Percentiles rank a stretch among this genome's conserved stretches.
Evolutionary conservation across 2,329 filamentous ascomycete genomes (phyloP).

Genomic region (Furcasterigmium sp.): DNA sequence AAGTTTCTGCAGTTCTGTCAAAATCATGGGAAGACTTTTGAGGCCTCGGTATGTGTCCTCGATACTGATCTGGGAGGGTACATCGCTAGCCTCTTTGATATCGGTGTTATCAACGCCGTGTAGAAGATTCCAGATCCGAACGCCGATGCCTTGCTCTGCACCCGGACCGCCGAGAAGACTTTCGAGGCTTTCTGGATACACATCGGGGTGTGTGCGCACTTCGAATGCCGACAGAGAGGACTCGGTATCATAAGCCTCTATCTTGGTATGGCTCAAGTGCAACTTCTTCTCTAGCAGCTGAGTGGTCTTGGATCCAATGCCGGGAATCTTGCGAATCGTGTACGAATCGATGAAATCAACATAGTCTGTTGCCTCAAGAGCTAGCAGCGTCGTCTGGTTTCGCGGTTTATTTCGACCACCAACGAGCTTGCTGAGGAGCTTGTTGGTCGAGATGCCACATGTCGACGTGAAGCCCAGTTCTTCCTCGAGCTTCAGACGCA

Average conservation of each 20-base stretch:
- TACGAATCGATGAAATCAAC: slow-evolving; percentile 68
- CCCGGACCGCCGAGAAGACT: slow-evolving; percentile 66
- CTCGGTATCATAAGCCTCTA: slow-evolving; percentile 7
- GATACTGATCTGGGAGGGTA: slow-evolving; percentile 88
- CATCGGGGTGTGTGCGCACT: slow-evolving; percentile 55
- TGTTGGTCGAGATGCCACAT: slow-evolving; percentile 82
- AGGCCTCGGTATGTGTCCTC: slow-evolving; percentile 84
- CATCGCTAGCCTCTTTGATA: slow-evolving; percentile 63
- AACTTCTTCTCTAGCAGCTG: slow-evolving; percentile 30
- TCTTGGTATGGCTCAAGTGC: slow-evolving; percentile 1
- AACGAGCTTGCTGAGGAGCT: slow-evolving; percentile 78
- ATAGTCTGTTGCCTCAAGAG: slow-evolving; percentile 53
- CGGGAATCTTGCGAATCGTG: slow-evolving; percentile 75
- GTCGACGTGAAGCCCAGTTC: slow-evolving; percentile 82
- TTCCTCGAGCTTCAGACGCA: slow-evolving; percentile 68
- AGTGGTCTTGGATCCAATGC: slow-evolving; percentile 77
- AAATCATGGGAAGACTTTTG: slow-evolving; percentile 57
- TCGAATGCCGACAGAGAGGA: slow-evolving; percentile 56
- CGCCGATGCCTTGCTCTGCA: slow-evolving; percentile 64
- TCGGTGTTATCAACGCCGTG: slow-evolving; percentile 74
- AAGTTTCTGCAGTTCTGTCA: slow-evolving; percentile 63
- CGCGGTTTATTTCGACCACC: slow-evolving; percentile 82
- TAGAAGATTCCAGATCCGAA: slow-evolving; percentile 69
- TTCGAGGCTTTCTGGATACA: slow-evolving; percentile 62
- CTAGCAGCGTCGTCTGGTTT: slow-evolving; percentile 78